Conservation (phyloP, 495 filamentous ascomycete species). For the Talaromyces trachyspermus region DNA sequence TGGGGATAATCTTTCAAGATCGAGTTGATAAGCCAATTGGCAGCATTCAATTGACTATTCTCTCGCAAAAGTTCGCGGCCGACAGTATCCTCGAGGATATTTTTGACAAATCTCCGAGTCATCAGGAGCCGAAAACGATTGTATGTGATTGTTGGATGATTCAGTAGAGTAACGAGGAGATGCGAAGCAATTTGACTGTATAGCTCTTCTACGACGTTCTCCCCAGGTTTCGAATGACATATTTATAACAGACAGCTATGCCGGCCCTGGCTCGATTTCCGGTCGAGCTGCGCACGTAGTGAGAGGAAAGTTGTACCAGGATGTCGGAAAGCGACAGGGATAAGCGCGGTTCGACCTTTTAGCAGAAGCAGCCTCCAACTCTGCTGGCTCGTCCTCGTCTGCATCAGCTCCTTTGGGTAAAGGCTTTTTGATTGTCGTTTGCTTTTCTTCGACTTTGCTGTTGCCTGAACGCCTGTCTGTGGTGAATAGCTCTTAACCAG, state of each 20-base stretch:
- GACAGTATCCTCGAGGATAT: conserved; percentile 76
- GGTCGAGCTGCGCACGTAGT: conserved; percentile 75
- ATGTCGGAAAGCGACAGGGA: conserved; percentile 72
- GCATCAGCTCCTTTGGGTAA: conserved; percentile 55
- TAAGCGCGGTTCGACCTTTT: conserved; percentile 59
- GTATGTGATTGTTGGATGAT: conserved; percentile 64
- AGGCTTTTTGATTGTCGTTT: conserved; percentile 63
- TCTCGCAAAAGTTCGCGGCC: conserved; percentile 79
- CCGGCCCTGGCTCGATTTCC: conserved; percentile 74
- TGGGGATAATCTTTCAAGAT: conserved; percentile 93
- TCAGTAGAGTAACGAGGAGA: conserved; percentile 70
- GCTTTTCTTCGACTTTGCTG: conserved; percentile 62
- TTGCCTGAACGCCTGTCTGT: conserved; percentile 42
- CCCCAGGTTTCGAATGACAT: conserved; percentile 63
- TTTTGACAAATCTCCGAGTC: conserved; percentile 76
- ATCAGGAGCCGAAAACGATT: conserved; percentile 86
- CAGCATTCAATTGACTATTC: conserved; percentile 74
- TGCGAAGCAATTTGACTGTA: conserved; percentile 77
- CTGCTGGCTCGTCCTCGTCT: conserved; percentile 66
- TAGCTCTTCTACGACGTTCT: conserved; percentile 67
- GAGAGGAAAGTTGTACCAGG: conserved; percentile 68
- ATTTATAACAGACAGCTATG: conserved; percentile 80
- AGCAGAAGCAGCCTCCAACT: conserved; percentile 65
- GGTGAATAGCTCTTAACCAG: conserved; percentile 76
- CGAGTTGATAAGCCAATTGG: conserved; percentile 75